phyloP scores from a whole-genome alignment of 1,139 yeast genomes.

The Pichia sp. region DNA sequence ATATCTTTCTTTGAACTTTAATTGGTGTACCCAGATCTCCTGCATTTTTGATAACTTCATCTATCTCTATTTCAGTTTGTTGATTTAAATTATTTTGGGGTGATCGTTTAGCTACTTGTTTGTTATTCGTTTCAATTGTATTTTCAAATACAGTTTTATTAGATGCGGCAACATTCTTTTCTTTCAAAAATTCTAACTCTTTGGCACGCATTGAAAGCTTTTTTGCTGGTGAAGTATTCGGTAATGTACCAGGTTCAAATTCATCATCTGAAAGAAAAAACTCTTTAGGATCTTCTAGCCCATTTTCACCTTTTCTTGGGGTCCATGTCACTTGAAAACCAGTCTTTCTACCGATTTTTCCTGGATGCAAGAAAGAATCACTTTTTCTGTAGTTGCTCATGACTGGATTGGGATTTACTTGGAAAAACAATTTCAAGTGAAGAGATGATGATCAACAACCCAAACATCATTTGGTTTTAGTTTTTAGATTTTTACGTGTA shows the following conservation, averaged over 20 bases:
- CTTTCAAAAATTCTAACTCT: neutral
- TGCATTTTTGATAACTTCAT: slow-evolving; percentile 25
- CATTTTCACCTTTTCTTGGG: slow-evolving; percentile 55
- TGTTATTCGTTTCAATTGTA: neutral
- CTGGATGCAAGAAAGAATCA: slow-evolving; percentile 23
- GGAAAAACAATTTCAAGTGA: neutral
- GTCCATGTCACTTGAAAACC: slow-evolving; percentile 32
- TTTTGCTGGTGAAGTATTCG: slow-evolving; percentile 17
- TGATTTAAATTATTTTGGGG: neutral
- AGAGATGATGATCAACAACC: neutral
- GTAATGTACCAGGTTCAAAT: slow-evolving; percentile 19
- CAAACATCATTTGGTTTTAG: neutral
- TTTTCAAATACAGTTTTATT: neutral
- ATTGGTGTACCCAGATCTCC: slow-evolving; percentile 27
- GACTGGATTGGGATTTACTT: neutral
- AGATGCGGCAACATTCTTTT: neutral
- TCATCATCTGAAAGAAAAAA: slow-evolving; percentile 50
- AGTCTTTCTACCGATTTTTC: slow-evolving; percentile 26
- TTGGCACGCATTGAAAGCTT: slow-evolving; percentile 16
- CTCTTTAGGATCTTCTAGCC: slow-evolving; percentile 76
- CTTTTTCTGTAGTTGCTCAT: slow-evolving; percentile 16
- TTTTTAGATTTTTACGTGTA: neutral
- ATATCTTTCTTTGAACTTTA: slow-evolving; percentile 14
- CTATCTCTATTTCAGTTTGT: slow-evolving; percentile 16
- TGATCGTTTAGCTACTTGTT: neutral